Conservation (phyloP, 2,329 filamentous ascomycete genomes). For the Teratosphaeria destructans region DNA sequence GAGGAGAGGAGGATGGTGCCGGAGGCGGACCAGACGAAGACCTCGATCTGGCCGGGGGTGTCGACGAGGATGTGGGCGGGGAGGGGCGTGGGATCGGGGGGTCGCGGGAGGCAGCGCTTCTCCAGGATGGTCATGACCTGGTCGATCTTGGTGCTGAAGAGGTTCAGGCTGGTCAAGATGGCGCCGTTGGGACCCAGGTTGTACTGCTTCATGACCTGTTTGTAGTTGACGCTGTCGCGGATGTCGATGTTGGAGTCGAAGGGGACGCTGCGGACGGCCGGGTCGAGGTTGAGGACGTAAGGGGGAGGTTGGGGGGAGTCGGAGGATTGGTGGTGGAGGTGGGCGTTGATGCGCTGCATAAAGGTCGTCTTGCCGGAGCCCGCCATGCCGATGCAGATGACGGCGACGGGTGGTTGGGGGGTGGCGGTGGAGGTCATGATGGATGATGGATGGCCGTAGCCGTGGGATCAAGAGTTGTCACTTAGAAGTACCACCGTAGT, state of each 20-base stretch:
- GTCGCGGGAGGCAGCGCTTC: constrained; percentile 51
- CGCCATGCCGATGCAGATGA: constrained; percentile 97
- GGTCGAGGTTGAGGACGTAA: constrained; percentile 95
- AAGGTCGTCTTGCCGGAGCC: constrained; percentile 99
- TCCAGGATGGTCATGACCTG: constrained; percentile 84
- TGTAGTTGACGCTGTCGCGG: constrained; percentile 96
- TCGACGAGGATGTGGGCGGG: constrained; percentile 77
- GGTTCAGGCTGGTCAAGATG: constrained; percentile 87
- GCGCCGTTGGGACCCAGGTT: constrained; percentile 95
- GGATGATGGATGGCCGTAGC: background rate
- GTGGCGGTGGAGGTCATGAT: background rate
- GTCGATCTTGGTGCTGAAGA: constrained; percentile 97
- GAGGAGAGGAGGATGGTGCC: constrained; percentile 90
- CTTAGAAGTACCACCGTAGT: background rate
- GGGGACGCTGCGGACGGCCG: constrained; percentile 82
- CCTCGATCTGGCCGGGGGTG: constrained; percentile 95
- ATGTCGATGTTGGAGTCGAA: constrained; percentile 99
- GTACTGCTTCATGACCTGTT: constrained; percentile 99
- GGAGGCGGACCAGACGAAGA: constrained; percentile 95
- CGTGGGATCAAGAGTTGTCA: background rate
- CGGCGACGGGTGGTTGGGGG: constrained; percentile 51
- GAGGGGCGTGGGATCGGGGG: constrained; percentile 35
- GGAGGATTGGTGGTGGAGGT: constrained; percentile 61
- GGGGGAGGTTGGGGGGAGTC: constrained; percentile 53
- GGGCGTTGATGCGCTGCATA: constrained; percentile 94